These are phyloP conservation scores for Sordariomycetes sp. DNA, from an alignment of 2,329 filamentous ascomycete genomes.

Conservation along the genomic window DNA sequence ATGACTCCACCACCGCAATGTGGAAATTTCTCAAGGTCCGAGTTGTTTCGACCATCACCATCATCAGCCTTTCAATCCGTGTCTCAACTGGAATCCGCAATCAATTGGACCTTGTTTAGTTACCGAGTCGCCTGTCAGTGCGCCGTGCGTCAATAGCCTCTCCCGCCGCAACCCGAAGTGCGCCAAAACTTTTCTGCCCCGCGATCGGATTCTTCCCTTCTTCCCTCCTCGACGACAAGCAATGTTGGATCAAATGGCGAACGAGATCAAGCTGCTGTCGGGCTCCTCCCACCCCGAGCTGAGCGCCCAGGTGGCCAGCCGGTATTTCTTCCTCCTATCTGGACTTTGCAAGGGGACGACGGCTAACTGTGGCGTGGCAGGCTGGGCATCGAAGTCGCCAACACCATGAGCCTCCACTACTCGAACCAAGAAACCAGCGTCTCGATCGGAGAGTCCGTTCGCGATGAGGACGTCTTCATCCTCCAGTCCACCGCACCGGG, in stretches of 20 bases:
- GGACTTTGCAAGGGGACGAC: too few species aligned
- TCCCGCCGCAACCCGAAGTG: too few species aligned
- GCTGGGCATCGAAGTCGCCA: constrained; percentile 68
- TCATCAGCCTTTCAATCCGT: too few species aligned
- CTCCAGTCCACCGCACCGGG: constrained; percentile 90
- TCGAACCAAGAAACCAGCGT: constrained; percentile 85
- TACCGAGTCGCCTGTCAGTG: too few species aligned
- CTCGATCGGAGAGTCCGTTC: constrained; percentile 89
- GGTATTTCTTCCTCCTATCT: constrained; percentile 25
- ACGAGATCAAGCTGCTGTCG: constrained; percentile 44
- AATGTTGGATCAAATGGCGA: constrained; percentile 37
- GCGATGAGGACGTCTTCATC: constrained; percentile 98
- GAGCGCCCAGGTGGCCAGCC: constrained; percentile 33
- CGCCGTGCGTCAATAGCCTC: too few species aligned
- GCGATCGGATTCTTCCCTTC: not conserved
- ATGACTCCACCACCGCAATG: too few species aligned
- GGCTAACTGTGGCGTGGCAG: too few species aligned
- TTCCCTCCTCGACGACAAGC: constrained; percentile 10
- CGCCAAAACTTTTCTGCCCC: constrained; percentile 1
- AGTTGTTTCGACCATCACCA: too few species aligned
- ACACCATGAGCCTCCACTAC: constrained; percentile 74
- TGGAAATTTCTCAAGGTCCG: too few species aligned
- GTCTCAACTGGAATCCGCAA: too few species aligned
- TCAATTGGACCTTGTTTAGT: too few species aligned
- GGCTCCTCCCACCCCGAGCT: constrained; percentile 39